Evolutionary conservation across 164 flowering plant genomes (phyloP).

Genomic region (Chimonanthus salicifolius): DNA sequence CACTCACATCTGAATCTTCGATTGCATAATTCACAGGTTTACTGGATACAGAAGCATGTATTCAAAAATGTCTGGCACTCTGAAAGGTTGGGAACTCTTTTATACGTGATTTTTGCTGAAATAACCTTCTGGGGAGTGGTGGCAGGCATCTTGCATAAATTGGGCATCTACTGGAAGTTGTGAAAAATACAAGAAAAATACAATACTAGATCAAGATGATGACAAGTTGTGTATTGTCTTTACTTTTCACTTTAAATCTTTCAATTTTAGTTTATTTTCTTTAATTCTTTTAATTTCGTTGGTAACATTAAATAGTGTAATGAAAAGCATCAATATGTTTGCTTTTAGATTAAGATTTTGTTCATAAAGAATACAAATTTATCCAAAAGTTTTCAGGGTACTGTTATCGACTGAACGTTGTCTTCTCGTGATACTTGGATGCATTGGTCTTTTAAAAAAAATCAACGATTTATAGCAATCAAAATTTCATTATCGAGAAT

Average conservation of each 20-base stretch:
- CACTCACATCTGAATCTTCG: background rate
- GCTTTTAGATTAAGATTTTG: background rate
- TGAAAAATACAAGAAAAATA: slow-evolving; percentile 15
- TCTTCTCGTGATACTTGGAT: too few relatives aligned
- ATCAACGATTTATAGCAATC: too few relatives aligned
- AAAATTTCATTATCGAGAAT: too few relatives aligned
- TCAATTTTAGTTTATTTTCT: too few relatives aligned
- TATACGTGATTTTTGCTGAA: slow-evolving; percentile 72
- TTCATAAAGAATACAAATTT: too few relatives aligned
- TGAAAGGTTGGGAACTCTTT: slow-evolving; percentile 52
- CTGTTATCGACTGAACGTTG: too few relatives aligned
- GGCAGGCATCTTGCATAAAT: slow-evolving; percentile 60
- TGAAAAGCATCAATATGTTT: background rate
- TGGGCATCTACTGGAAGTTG: slow-evolving; percentile 73
- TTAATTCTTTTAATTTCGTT: too few relatives aligned
- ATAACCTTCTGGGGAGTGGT: slow-evolving; percentile 67
- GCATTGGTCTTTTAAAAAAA: too few relatives aligned
- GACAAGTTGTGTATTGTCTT: too few relatives aligned
- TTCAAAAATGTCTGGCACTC: slow-evolving; percentile 64
- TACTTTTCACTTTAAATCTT: too few relatives aligned
- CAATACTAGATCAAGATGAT: background rate
- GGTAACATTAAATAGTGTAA: background rate
- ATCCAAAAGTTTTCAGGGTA: too few relatives aligned
- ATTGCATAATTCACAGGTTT: slow-evolving; percentile 34
- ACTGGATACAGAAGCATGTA: slow-evolving; percentile 65